Evolutionary conservation across 306 rosid genomes (phyloP), one percentile per base, ranked within the genome.

Genomic region (Quercus parvula): DNA sequence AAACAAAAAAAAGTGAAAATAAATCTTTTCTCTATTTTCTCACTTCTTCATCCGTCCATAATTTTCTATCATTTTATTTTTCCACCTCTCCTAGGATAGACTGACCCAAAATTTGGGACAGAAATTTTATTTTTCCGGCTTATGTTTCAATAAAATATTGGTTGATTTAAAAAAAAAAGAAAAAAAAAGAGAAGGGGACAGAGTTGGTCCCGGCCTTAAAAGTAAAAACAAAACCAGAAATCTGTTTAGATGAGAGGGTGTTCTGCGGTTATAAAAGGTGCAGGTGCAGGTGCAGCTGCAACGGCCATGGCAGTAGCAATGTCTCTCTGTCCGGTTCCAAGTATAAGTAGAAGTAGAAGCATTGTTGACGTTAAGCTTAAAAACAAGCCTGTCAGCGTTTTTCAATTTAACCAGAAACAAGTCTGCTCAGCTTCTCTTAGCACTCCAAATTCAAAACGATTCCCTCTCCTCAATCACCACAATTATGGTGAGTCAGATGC

Each of bases 371-470:
- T 49, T 24, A 19, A 67, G 5, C 76, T 46, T 31, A 51, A 44
- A 70, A 84, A 52, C n/a, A 79, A 79, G 5, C 55, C 78, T 61
- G 55, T 78, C 71, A 41, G 46, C 11, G 46, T 41, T 41, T 75
- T 79, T 69, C 84, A 71, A 44, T 77, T 69, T 12, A 12, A 49
- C n/a, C 72, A 33, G 52, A 77, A 74, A 27, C 57, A 62, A 67
- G 51, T 71, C 30, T 73, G 73, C 59, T 76, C 84, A 55, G 28
- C 62, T 70, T 70, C 86, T 79, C 66, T 84, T 25, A 5, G 24
- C 76, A 80, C 25, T 80, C 77, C 74, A 51, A 84, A 85, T 31
- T 77, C 71, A 51, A 84, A 85, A 38, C 79, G 44, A 10, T 74
- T 75, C 24, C 20, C 66, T 3, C 77, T 18, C 3, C 70, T 14